These are phyloP conservation scores for Orobanche coerulescens DNA, from an alignment of 257 asterid genomes.

Conservation along the genomic window DNA sequence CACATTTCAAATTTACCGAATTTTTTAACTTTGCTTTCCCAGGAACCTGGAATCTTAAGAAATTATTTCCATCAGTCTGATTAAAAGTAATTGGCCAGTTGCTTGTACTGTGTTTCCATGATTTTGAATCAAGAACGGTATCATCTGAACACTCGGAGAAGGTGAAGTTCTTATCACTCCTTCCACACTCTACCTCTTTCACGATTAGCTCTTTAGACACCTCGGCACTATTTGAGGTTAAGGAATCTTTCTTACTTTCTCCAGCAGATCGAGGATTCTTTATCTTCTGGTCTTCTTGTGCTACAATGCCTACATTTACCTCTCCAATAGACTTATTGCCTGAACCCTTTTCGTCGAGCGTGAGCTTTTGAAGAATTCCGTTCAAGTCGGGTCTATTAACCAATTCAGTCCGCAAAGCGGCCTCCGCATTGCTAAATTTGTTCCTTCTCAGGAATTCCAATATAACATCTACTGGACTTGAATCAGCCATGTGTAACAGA, in stretches of 20 bases:
- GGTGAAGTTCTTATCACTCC: constrained; percentile 47
- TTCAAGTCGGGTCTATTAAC: constrained; percentile 56
- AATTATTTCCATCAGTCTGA: constrained; percentile 43
- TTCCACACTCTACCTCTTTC: constrained; percentile 80
- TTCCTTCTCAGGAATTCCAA: constrained; percentile 67
- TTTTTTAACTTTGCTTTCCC: constrained; percentile 39
- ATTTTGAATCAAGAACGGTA: constrained; percentile 51
- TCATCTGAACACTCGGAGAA: constrained; percentile 59
- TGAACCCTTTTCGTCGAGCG: constrained; percentile 47
- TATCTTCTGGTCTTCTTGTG: constrained; percentile 30
- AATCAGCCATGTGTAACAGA: constrained; percentile 56
- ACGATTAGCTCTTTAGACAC: constrained; percentile 71
- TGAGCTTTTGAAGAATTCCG: constrained; percentile 55
- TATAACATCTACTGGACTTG: constrained; percentile 63
- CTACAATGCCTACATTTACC: constrained; percentile 35
- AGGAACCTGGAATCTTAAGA: constrained; percentile 48
- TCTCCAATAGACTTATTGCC: constrained; percentile 38
- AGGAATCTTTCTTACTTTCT: constrained; percentile 31
- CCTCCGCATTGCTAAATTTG: constrained; percentile 79
- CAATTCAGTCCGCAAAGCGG: constrained; percentile 81
- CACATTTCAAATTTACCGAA: constrained; percentile 31
- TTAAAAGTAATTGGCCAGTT: constrained; percentile 39
- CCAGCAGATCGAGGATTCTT: constrained; percentile 28
- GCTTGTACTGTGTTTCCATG: constrained; percentile 43
- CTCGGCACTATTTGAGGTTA: constrained; percentile 33